Evolutionary conservation across 306 rosid species (phyloP), one percentile per base, ranked within the genome.

Genomic region (Mimosa pudica): DNA sequence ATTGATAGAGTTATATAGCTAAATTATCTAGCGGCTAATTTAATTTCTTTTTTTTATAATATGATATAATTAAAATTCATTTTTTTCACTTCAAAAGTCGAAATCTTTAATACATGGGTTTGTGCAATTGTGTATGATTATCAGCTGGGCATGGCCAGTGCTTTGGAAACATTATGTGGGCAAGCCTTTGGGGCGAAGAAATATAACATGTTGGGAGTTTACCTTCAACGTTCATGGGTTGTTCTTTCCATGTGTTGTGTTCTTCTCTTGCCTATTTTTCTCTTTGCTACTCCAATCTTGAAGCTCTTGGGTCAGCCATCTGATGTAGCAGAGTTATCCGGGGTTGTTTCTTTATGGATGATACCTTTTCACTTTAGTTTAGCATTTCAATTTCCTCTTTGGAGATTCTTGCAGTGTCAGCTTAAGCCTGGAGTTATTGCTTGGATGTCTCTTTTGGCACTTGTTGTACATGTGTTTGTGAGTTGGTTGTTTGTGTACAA

Each of bases 161-260:
- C 97, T 0, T 79, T 94, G 7, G 94, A 94, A 78, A 94, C 97
- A 0, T 87, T 92, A 0, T 94, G 97, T 2, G 97, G 98, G 42
- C 97, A 94, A 82, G 98, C 98, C 0, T 94, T 10, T 48, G 98
- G 98, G 5, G 97, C 97, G 0, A 89, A 91, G 84, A 86, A 92
- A 60, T 84, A 86, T 63, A 57, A 88, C 86, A 92, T 92, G 97
- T 74, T 94, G 71, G 98, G 98, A 0, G 79, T 92, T 2, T 94
- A 94, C 80, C 85, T 94, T 91, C 98, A 94, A 78, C 87, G 98
- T 1, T 92, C 94, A 0, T 92, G 98, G 98, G 86, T 92, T 16
- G 91, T 92, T 42, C 82, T 92, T 6, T 86, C 81, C 52, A 2
- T 84, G 1, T 90, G 94, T 13, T 88, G 93, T 13, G 57, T 92